Percentiles rank a stretch among this genome's conserved stretches.
Evolutionary conservation across 495 filamentous ascomycete species (phyloP).

Genomic region (Margaritispora aquatica): DNA sequence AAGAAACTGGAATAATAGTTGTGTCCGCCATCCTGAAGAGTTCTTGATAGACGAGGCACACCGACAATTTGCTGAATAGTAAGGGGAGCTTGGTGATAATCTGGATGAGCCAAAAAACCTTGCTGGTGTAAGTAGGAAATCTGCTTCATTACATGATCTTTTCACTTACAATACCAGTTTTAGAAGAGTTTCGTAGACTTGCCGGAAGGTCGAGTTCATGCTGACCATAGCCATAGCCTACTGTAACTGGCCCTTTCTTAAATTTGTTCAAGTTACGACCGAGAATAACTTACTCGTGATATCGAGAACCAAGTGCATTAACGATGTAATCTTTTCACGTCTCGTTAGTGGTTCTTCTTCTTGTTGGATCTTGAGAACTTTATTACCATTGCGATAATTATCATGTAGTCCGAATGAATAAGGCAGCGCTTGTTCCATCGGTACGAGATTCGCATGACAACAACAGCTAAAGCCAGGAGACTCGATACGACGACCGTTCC

Average conservation of each 20-base stretch:
- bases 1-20: background rate
- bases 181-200: background rate
- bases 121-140: background rate
- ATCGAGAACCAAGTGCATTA: background rate
- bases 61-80: conserved; percentile 6
- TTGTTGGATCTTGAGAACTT: background rate
- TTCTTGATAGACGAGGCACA: conserved; percentile 10
- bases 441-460: background rate
- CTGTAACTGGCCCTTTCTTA: background rate
- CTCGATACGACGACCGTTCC: background rate
- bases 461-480: background rate
- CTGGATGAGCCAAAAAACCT: conserved; percentile 14
- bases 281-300: background rate
- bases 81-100: conserved; percentile 12
- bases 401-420: background rate
- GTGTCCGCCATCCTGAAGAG: conserved; percentile 10
- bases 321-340: background rate
- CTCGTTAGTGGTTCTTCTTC: background rate
- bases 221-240: background rate
- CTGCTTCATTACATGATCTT: background rate
- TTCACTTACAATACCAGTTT: background rate
- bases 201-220: background rate
- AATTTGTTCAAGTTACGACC: background rate
- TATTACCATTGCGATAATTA: background rate
- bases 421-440: background rate